Evolutionary conservation across 176 grass and related monocot species (phyloP), one percentile per base, ranked within the genome.

Genomic region (Tillandsia leiboldiana): DNA sequence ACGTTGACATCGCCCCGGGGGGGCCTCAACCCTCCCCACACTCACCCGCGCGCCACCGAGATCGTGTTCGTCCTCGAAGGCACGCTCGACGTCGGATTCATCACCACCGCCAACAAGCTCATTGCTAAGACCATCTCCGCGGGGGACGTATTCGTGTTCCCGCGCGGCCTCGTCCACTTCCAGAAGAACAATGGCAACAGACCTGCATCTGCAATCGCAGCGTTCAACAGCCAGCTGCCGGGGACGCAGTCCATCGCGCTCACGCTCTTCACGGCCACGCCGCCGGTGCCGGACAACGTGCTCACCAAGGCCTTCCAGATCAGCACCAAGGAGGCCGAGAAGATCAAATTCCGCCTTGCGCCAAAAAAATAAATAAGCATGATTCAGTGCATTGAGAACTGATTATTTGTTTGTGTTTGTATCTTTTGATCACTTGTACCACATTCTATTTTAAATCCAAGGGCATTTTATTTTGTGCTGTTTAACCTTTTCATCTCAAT

Each of bases 101-200:
- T 67, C 65, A 67, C 65, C 29, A 67, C 65, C 65, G 65, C 65
- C 65, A 67, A 67, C 13, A 67, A 49, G 65, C 6, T 67, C 65
- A 5, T 47, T 12, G 17, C 13, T 15, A 67, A 67, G 65, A 67
- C 65, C 11, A 67, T 67, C 33, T 17, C 11, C 65, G 17, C 1
- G 15, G 65, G 65, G 1, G 65, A 67, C 14, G 13, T 67, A 13
- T 67, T 67, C 65, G 65, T 67, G 12, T 67, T 49, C 33, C 65
- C 65, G 9, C 65, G 65, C 13, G 65, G 33, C 13, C 65, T 67
- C 65, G 28, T 67, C 65, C 65, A 67, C 65, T 67, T 67, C 65
- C 33, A 67, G 65, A 67, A 67, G 14, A 67, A 67, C 5, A 67
- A 67, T 8, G 28, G 13, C 65, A 1, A 18, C 48, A 33, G 2